Evolutionary conservation across 2,329 filamentous ascomycete genomes (phyloP).

Genomic region (Capronia coronata): DNA sequence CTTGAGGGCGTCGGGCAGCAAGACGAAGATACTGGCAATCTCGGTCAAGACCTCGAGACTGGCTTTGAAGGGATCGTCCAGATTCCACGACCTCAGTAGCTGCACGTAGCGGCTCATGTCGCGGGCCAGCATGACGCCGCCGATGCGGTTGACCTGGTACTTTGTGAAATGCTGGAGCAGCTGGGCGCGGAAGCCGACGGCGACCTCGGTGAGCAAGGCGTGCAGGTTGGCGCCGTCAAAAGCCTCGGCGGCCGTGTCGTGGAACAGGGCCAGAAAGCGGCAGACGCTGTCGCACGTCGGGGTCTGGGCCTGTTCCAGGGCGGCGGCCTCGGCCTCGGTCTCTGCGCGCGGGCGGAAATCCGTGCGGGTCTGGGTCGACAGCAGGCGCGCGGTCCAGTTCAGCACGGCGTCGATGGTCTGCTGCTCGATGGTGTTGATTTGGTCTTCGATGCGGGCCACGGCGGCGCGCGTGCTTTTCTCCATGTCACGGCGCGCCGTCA

Average conservation of each 20-base stretch:
- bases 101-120: slow-evolving; percentile 92
- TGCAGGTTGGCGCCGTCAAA: slow-evolving; percentile 80
- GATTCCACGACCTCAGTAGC: slow-evolving; percentile 73
- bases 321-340: slow-evolving; percentile 49
- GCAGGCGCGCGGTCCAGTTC: slow-evolving; percentile 66
- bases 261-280: slow-evolving; percentile 67
- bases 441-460: slow-evolving; percentile 74
- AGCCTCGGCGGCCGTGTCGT: slow-evolving; percentile 57
- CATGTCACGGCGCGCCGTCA: slow-evolving; percentile 83
- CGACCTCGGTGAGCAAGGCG: slow-evolving; percentile 76
- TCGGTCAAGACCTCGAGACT: slow-evolving; percentile 82
- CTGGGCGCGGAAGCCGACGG: slow-evolving; percentile 66
- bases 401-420: slow-evolving; percentile 65
- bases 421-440: slow-evolving; percentile 66
- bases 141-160: slow-evolving; percentile 86
- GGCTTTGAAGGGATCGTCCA: slow-evolving; percentile 61
- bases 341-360: slow-evolving; percentile 86
- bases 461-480: slow-evolving; percentile 71
- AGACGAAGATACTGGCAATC: slow-evolving; percentile 92
- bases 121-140: slow-evolving; percentile 90
- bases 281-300: slow-evolving; percentile 75
- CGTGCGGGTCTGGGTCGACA: slow-evolving; percentile 74
- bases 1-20: slow-evolving; percentile 70
- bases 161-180: slow-evolving; percentile 92
- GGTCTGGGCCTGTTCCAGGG: slow-evolving; percentile 72